phyloP scores from a whole-genome alignment of 805 yeast species.

The Candida ortonii region DNA sequence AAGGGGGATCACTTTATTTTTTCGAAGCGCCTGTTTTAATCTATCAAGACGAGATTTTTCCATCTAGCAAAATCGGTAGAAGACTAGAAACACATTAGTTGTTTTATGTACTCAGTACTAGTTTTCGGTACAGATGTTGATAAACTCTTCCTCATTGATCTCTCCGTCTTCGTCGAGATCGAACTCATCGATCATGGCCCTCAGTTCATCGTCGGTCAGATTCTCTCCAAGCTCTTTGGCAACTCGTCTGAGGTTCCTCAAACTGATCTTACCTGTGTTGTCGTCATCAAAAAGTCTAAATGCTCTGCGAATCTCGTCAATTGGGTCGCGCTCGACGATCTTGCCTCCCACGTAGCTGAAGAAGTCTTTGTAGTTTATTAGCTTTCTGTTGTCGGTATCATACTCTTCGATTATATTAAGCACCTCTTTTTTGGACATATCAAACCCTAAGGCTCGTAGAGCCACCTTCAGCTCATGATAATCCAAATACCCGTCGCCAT shows the following conservation, averaged over 20 bases:
- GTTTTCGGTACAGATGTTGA: conserved; percentile 79
- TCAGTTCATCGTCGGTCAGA: conserved; percentile 84
- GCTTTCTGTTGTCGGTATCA: conserved; percentile 69
- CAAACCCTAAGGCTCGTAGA: conserved; percentile 89
- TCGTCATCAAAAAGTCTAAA: conserved; percentile 88
- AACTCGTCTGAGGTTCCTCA: conserved; percentile 80
- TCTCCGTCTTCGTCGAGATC: conserved; percentile 96
- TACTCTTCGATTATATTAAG: conserved; percentile 75
- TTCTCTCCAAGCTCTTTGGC: conserved; percentile 93
- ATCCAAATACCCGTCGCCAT: conserved; percentile 84
- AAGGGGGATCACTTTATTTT: no score
- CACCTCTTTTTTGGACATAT: conserved; percentile 70
- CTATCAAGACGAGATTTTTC: no score
- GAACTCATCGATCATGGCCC: conserved; percentile 97
- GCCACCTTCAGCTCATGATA: conserved; percentile 95
- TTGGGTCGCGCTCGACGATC: conserved; percentile 85
- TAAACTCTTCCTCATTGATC: conserved; percentile 86
- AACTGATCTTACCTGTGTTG: conserved; percentile 77
- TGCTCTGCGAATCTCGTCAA: conserved; percentile 88
- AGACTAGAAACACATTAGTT: no score
- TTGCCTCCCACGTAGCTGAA: conserved; percentile 75
- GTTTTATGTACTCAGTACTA: conserved; percentile 19
- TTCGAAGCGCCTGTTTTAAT: no score
- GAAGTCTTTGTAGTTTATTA: conserved; percentile 79
- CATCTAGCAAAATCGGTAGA: no score